Conservation (phyloP, 257 asterid genomes). For the Plantago elongata region DNA sequence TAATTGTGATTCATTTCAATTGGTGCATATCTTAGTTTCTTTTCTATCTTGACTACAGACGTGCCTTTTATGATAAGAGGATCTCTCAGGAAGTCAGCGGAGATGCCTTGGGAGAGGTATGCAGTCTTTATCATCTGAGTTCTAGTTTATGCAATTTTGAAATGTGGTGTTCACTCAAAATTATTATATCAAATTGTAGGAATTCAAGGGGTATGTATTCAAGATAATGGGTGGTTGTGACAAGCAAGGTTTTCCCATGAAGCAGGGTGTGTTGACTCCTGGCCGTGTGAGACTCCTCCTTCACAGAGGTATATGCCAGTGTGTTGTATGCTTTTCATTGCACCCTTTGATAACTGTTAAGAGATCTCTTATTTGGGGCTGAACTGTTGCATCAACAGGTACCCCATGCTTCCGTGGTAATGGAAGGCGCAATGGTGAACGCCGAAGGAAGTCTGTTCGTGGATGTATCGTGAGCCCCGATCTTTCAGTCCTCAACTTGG, state of each 20-base stretch:
- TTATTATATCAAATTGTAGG: constrained; percentile 18
- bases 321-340: neutral
- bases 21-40: neutral
- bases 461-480: constrained; percentile 29
- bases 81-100: constrained; percentile 55
- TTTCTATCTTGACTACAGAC: constrained; percentile 21
- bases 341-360: neutral
- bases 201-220: constrained; percentile 49
- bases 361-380: neutral
- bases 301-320: constrained; percentile 29
- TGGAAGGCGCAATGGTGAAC: constrained; percentile 29
- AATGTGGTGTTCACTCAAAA: neutral
- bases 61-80: constrained; percentile 48
- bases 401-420: constrained; percentile 26
- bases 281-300: constrained; percentile 49
- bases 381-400: constrained; percentile 1
- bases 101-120: constrained; percentile 51
- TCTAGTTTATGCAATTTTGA: neutral
- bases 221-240: constrained; percentile 65
- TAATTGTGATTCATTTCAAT: neutral
- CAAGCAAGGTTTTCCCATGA: constrained; percentile 59
- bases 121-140: neutral
- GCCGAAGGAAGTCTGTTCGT: constrained; percentile 28
- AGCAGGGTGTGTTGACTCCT: constrained; percentile 54
- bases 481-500: constrained; percentile 20